Conservation (phyloP, 441 rosid genomes). For the Hura crepitans region DNA sequence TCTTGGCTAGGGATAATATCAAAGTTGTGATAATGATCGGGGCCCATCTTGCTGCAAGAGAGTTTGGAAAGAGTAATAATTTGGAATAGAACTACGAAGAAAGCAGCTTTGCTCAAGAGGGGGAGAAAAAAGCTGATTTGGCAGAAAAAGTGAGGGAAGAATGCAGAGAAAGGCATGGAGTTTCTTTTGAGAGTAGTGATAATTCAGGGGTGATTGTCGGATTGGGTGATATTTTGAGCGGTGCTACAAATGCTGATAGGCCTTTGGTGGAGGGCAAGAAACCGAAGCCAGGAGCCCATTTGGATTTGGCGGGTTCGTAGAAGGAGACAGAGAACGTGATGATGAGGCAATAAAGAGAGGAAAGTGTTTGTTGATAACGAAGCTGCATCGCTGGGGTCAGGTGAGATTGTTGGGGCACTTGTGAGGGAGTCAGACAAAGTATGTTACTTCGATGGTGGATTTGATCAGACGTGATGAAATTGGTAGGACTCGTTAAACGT, state of each 20-base stretch:
- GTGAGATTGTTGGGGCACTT: conserved; percentile 64
- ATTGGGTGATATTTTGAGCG: conserved; percentile 71
- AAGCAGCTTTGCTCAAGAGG: no score
- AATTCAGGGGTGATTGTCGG: conserved; percentile 50
- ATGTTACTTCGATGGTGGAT: conserved; percentile 55
- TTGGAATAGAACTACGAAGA: conserved; percentile 64
- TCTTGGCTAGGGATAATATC: conserved; percentile 56
- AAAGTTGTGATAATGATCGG: conserved; percentile 74
- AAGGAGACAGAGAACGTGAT: conserved; percentile 67
- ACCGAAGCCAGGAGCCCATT: conserved; percentile 68
- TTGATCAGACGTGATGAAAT: conserved; percentile 39
- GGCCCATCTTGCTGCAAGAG: conserved; percentile 67
- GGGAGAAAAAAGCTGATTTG: conserved; percentile 46
- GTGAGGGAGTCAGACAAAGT: conserved; percentile 54
- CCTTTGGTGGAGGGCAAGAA: conserved; percentile 63
- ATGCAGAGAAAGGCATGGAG: conserved; percentile 22
- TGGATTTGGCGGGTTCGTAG: conserved; percentile 87
- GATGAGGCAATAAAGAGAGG: conserved; percentile 65
- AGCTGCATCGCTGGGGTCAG: conserved; percentile 35
- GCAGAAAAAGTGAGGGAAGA: conserved; percentile 40
- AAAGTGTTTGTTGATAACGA: conserved; percentile 69
- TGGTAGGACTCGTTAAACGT: no score
- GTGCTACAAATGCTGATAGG: conserved; percentile 72
- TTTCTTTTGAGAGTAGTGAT: conserved; percentile 49
- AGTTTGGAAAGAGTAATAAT: conserved; percentile 55